Evolutionary conservation across 1,284 basidiomycete species (phyloP).

Genomic region (Cryptococcus sp.): DNA sequence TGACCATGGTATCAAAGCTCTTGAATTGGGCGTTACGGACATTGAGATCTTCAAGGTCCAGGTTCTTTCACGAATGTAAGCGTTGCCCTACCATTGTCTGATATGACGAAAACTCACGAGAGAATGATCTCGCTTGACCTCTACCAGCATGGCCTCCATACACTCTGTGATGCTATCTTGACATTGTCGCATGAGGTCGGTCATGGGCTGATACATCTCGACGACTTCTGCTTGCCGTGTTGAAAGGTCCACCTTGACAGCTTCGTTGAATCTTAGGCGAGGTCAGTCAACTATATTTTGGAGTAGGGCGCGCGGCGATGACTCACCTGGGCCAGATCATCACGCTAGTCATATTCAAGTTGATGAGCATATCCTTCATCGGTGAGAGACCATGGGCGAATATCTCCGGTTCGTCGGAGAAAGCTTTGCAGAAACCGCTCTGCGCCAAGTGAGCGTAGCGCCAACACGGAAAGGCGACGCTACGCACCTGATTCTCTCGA

Average conservation of each 20-base stretch:
- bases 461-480: not conserved
- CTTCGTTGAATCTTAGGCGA: conserved; percentile 76
- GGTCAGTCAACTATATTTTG: not conserved
- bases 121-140: conserved; percentile 85
- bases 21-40: conserved; percentile 93
- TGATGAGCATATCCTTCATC: conserved; percentile 87
- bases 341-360: conserved; percentile 82
- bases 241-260: conserved; percentile 76
- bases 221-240: conserved; percentile 86
- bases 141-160: conserved; percentile 86
- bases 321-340: conserved; percentile 86
- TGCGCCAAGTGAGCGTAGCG: conserved; percentile 34
- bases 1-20: conserved; percentile 87
- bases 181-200: conserved; percentile 83
- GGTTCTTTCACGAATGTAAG: conserved; percentile 56
- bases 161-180: conserved; percentile 92
- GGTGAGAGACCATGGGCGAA: conserved; percentile 91
- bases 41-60: conserved; percentile 90
- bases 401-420: conserved; percentile 92
- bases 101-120: conserved; percentile 59
- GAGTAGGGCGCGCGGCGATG: not conserved
- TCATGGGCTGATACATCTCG: conserved; percentile 85
- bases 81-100: not conserved
- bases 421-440: conserved; percentile 91
- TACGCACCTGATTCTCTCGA: conserved; percentile 68